Percentiles rank a stretch among this genome's conserved stretches.
phyloP scores from a whole-genome alignment of 2,329 filamentous ascomycete genomes.

The Clonostachys rhizophaga region DNA sequence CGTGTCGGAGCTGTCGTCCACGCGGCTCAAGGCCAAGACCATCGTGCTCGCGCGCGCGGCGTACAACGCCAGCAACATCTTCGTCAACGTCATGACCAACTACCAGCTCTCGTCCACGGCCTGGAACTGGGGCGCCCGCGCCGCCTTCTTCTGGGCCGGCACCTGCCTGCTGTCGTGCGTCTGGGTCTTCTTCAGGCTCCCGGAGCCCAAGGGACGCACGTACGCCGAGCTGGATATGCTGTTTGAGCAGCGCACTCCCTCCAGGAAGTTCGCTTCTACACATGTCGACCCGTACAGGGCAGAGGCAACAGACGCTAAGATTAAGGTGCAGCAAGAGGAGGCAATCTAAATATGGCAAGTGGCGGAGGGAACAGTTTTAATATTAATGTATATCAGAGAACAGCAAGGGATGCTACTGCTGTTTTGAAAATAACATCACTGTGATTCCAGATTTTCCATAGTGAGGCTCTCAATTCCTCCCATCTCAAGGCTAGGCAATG shows the following conservation, averaged over 20 bases:
- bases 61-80: slow-evolving; percentile 41
- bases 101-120: slow-evolving; percentile 39
- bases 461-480: too few species aligned
- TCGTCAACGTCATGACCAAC: slow-evolving; percentile 43
- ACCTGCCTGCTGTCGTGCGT: slow-evolving; percentile 39
- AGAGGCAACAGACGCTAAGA: background rate
- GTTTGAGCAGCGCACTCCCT: slow-evolving; percentile 29
- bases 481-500: slow-evolving; percentile 15
- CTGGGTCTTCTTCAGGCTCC: slow-evolving; percentile 45
- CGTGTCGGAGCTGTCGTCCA: slow-evolving; percentile 47
- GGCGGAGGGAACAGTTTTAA: background rate
- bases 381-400: background rate
- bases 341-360: background rate
- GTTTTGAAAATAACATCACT: too few species aligned
- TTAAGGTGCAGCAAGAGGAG: background rate
- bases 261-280: slow-evolving; percentile 31
- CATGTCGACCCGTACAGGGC: slow-evolving; percentile 3
- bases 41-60: slow-evolving; percentile 42
- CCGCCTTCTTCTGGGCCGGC: slow-evolving; percentile 40
- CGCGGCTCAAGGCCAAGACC: slow-evolving; percentile 48
- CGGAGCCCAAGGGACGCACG: slow-evolving; percentile 46
- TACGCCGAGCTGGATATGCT: slow-evolving; percentile 38
- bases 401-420: background rate
- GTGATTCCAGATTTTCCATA: too few species aligned
- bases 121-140: slow-evolving; percentile 42